Evolutionary conservation across 2,329 filamentous ascomycete species (phyloP).

Genomic region (Chrysoporthe deuterocubensis): DNA sequence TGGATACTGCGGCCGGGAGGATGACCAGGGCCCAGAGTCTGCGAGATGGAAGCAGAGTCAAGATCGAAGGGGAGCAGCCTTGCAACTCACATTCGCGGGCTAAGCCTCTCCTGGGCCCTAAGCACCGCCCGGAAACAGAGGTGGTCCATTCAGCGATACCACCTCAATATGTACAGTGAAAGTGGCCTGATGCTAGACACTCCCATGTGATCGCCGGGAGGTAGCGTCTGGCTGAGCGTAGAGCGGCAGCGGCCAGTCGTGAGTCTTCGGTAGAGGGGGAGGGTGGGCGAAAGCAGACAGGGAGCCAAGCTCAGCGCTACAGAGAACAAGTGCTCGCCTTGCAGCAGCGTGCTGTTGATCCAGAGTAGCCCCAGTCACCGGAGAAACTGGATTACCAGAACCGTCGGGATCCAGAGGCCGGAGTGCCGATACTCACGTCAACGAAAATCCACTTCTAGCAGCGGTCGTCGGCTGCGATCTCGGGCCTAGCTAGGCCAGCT

Average conservation of each 20-base stretch:
- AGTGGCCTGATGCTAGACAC: neutral
- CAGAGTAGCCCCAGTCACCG: neutral
- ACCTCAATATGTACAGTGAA: neutral
- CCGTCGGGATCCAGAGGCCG: neutral
- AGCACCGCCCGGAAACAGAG: neutral
- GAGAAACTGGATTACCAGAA: neutral
- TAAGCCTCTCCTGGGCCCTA: neutral
- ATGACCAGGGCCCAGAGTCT: neutral
- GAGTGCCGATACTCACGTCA: neutral
- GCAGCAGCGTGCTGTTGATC: neutral
- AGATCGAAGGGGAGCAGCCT: neutral
- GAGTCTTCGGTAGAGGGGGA: too few species aligned
- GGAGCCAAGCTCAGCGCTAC: too few species aligned
- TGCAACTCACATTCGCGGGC: neutral
- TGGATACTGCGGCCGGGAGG: neutral
- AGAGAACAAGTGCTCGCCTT: neutral
- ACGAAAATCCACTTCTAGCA: neutral
- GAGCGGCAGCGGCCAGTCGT: too few species aligned
- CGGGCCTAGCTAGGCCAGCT: too few species aligned
- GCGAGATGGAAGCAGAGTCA: neutral
- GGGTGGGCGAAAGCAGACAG: too few species aligned
- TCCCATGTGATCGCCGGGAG: neutral
- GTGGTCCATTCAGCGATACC: neutral
- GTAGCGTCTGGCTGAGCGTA: too few species aligned
- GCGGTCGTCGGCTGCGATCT: neutral